Conservation (phyloP, 228 moss, liverwort and hornwort species). For the Sphagnum fallax region DNA sequence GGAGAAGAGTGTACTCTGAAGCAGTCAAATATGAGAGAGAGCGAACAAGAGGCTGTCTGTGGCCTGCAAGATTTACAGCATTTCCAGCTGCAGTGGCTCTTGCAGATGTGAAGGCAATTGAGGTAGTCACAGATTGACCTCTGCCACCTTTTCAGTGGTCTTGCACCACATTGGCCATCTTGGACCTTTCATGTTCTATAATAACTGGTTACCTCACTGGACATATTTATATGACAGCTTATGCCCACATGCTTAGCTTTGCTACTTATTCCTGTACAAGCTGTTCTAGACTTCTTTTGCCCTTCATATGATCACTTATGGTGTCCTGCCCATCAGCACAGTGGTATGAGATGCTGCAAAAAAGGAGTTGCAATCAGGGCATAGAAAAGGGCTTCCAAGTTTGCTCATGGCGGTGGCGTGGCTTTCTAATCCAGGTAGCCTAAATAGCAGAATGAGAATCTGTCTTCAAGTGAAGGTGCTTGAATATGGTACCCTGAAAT, state of each 20-base stretch:
- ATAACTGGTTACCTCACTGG: no score
- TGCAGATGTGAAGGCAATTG: slow-evolving; percentile 77
- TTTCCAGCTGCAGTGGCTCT: slow-evolving; percentile 52
- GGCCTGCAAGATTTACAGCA: slow-evolving; percentile 58
- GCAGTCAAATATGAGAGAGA: slow-evolving; percentile 55
- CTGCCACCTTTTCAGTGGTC: neutral
- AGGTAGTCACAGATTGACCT: slow-evolving; percentile 33
- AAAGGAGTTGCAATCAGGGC: slow-evolving; percentile 80
- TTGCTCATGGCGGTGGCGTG: slow-evolving; percentile 94
- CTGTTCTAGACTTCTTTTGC: no score
- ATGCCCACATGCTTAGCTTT: no score
- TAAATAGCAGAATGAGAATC: neutral
- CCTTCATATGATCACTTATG: no score
- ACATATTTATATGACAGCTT: no score
- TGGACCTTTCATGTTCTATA: no score
- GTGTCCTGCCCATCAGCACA: slow-evolving; percentile 10
- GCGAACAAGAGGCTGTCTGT: slow-evolving; percentile 57
- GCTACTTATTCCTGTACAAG: no score
- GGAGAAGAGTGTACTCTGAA: slow-evolving; percentile 77
- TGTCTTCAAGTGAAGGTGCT: neutral
- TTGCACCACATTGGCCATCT: neutral
- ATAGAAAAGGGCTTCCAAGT: slow-evolving; percentile 65
- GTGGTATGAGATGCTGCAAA: slow-evolving; percentile 94
- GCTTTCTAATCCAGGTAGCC: slow-evolving; percentile 81
- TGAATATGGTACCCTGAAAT: no score